phyloP scores from a whole-genome alignment of 2,329 filamentous ascomycete genomes.

The Cercospora brassicicola region DNA sequence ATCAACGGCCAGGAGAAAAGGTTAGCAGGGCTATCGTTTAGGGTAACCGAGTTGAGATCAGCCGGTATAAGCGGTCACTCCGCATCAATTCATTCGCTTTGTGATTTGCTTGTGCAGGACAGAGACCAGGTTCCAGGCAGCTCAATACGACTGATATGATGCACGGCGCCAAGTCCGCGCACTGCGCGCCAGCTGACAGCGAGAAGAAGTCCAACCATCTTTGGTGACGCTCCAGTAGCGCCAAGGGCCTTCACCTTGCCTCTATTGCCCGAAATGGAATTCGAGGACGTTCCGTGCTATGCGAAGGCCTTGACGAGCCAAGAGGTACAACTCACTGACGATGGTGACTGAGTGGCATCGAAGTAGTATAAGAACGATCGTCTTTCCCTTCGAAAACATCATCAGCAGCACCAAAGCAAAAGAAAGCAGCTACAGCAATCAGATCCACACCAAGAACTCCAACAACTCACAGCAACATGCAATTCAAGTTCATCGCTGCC shows the following conservation, averaged over 20 bases:
- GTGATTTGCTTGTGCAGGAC: not conserved
- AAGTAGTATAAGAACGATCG: slow-evolving; percentile 12
- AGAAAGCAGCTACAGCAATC: not conserved
- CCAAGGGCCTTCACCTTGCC: not conserved
- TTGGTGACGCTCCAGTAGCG: not conserved
- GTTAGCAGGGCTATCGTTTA: not conserved
- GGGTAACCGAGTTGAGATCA: not conserved
- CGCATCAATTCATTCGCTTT: not conserved
- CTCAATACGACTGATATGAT: not conserved
- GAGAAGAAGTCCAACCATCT: not conserved
- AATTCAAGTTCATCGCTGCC: slow-evolving; percentile 18
- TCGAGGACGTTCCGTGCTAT: not conserved
- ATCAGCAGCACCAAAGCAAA: slow-evolving; percentile 10
- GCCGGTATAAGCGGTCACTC: not conserved
- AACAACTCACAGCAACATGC: slow-evolving; percentile 7
- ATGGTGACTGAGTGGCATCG: not conserved
- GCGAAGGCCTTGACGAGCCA: not conserved
- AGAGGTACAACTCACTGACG: not conserved
- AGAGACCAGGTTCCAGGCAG: not conserved
- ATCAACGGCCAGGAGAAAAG: not conserved
- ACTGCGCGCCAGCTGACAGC: not conserved
- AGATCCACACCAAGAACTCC: not conserved
- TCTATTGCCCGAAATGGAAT: not conserved
- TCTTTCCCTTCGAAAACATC: slow-evolving; percentile 3
- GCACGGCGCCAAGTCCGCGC: not conserved